Base-by-base conservation (phyloP, 345 rosid species). In the Syzygium aromaticum region DNA sequence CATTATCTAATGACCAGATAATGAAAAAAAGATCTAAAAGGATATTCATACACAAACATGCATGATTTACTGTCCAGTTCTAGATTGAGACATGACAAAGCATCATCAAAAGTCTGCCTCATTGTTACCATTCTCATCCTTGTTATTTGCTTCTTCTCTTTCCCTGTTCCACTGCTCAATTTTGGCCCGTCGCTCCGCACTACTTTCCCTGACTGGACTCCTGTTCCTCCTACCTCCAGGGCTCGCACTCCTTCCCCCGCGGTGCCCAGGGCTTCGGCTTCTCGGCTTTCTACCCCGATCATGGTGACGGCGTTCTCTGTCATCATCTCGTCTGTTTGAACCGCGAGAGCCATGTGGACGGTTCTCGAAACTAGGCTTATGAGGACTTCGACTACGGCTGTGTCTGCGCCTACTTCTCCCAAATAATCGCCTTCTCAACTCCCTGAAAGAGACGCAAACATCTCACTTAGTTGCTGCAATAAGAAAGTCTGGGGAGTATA, bases 161-260 rank as follows among this genome's bases (percentile, higher is more conserved):
- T 93, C 95, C 91, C 92, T 90, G 88, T 94, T 94, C 94, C 95
- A 94, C 73, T 89, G 94, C 89, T 91, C 94, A 43, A 94, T 93
- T 88, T 90, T 93, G 23, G 94, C 95, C 85, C 94, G 86, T 73
- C 94, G 91, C 88, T 94, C 95, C 25, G 52, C 94, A 88, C 94
- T 93, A 52, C 91, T 89, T 85, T 93, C 94, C 84, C 94, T 88
- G 51, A 85, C 94, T 11, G 92, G 93, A 77, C 94, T 92, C 84
- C 93, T 89, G 84, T 91, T 91, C 54, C 90, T 89, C 89, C 92
- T 89, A 67, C 86, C 87, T 33, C 63, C 87, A 11, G 94, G 94
- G 87, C 93, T 93, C 59, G 87, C 88, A 82, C 91, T 89, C 46
- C 89, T 52, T 86, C 93, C 90, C 52, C 93, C 90, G 77, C 91